These are phyloP conservation scores for Cokeromyces recurvatus DNA, from an alignment of 371 early-diverging fungal genomes.

Conservation along the genomic window DNA sequence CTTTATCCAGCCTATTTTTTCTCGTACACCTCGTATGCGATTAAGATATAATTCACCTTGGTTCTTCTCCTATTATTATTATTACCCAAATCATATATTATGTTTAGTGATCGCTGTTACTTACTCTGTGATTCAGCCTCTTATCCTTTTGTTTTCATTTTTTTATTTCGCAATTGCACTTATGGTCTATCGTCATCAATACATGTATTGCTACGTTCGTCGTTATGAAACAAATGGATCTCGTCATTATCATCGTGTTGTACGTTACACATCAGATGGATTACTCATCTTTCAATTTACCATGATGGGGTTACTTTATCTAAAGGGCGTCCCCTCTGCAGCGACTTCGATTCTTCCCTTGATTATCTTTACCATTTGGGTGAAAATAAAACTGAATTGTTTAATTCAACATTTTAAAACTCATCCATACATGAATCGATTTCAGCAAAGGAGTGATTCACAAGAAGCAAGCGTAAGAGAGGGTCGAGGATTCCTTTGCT, in stretches of 20 bases:
- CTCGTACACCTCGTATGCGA: conserved; percentile 70
- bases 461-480: conserved; percentile 12
- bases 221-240: conserved; percentile 78
- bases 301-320: conserved; percentile 71
- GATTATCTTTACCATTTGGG: conserved; percentile 47
- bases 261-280: conserved; percentile 74
- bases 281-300: conserved; percentile 83
- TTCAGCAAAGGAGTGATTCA: conserved; percentile 22
- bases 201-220: conserved; percentile 81
- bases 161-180: conserved; percentile 74
- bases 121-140: conserved; percentile 84
- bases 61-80: conserved; percentile 61
- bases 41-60: conserved; percentile 54
- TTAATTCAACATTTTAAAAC: conserved; percentile 40
- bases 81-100: conserved; percentile 71
- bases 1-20: conserved; percentile 44
- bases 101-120: conserved; percentile 81
- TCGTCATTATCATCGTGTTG: conserved; percentile 70
- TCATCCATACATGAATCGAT: conserved; percentile 40
- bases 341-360: conserved; percentile 45
- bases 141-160: conserved; percentile 75
- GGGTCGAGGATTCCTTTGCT: no score
- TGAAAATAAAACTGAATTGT: conserved; percentile 41
- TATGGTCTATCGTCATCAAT: conserved; percentile 75
- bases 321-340: conserved; percentile 49